phyloP scores from a whole-genome alignment of 202 grass and related monocot genomes.

The Brachypodium distachyon region DNA sequence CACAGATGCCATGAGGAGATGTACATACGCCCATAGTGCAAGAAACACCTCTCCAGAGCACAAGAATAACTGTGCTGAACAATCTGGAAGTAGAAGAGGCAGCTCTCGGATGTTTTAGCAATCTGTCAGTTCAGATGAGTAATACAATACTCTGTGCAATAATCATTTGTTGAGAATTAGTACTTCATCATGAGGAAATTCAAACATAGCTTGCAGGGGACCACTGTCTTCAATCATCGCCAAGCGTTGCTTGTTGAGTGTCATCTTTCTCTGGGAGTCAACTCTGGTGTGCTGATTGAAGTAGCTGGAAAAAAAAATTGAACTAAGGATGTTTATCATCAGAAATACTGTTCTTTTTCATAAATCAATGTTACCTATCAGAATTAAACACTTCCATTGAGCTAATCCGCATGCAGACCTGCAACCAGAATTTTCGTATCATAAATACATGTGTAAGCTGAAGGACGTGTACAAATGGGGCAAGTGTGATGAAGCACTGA shows the following conservation, averaged over 20 bases:
- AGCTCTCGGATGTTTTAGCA: background rate
- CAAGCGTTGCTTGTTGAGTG: constrained; percentile 35
- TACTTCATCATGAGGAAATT: constrained; percentile 64
- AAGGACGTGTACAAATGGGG: background rate
- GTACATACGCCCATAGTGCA: constrained; percentile 82
- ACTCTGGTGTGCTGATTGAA: constrained; percentile 42
- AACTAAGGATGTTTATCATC: constrained; percentile 21
- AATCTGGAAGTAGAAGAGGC: constrained; percentile 44
- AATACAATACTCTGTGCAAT: background rate
- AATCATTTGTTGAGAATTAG: constrained; percentile 13
- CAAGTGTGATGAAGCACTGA: background rate
- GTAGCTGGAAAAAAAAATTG: constrained; percentile 32
- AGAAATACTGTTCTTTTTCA: background rate
- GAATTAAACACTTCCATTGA: constrained; percentile 43
- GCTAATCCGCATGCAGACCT: constrained; percentile 70
- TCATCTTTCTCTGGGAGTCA: constrained; percentile 48
- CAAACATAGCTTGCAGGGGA: constrained; percentile 55
- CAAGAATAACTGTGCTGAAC: constrained; percentile 79
- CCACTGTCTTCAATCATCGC: constrained; percentile 47
- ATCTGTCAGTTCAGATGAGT: constrained; percentile 1
- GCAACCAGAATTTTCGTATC: constrained; percentile 29
- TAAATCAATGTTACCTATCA: constrained; percentile 46
- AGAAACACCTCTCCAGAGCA: constrained; percentile 80
- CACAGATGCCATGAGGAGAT: constrained; percentile 93
- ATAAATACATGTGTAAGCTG: constrained; percentile 2